Evolutionary conservation across 768 basidiomycete genomes (phyloP).

Genomic region (Mycena alexandri): DNA sequence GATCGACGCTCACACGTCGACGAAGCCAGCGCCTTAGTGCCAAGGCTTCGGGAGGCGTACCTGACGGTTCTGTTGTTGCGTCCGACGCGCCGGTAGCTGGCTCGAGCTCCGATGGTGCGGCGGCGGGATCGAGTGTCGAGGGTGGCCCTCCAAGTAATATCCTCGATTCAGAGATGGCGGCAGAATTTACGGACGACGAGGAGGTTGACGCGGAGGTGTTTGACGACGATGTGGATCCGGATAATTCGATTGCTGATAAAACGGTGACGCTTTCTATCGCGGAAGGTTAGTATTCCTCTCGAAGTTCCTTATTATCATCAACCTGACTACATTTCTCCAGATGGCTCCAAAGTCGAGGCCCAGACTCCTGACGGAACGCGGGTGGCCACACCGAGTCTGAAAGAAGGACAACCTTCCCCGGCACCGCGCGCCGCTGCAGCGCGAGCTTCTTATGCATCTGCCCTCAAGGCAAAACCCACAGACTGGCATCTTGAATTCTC

Average conservation of each 20-base stretch:
- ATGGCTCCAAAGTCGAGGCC: constrained; percentile 94
- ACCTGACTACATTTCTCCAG: constrained; percentile 52
- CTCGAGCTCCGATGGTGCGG: constrained; percentile 30
- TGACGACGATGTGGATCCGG: constrained; percentile 87
- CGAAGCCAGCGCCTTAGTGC: constrained; percentile 89
- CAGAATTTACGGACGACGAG: constrained; percentile 89
- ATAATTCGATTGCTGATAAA: constrained; percentile 79
- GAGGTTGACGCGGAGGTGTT: constrained; percentile 91
- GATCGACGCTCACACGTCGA: constrained; percentile 67
- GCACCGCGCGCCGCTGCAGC: constrained; percentile 47
- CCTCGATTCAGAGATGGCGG: constrained; percentile 73
- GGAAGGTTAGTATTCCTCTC: constrained; percentile 66
- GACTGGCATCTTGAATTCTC: constrained; percentile 99
- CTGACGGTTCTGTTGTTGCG: constrained; percentile 36
- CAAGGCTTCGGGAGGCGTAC: constrained; percentile 57
- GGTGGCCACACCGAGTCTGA: constrained; percentile 87
- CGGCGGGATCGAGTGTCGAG: constrained; percentile 51
- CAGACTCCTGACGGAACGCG: constrained; percentile 98
- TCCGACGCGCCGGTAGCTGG: constrained; percentile 43
- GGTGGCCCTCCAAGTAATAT: constrained; percentile 65
- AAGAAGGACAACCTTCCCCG: constrained; percentile 52
- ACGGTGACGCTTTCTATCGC: constrained; percentile 88
- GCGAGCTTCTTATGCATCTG: constrained; percentile 90
- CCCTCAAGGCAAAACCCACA: constrained; percentile 90
- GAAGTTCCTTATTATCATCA: background rate